Percentiles rank a stretch among this genome's conserved stretches.
phyloP scores from a whole-genome alignment of 2,329 filamentous ascomycete species.

The Paraphoma sp. region DNA sequence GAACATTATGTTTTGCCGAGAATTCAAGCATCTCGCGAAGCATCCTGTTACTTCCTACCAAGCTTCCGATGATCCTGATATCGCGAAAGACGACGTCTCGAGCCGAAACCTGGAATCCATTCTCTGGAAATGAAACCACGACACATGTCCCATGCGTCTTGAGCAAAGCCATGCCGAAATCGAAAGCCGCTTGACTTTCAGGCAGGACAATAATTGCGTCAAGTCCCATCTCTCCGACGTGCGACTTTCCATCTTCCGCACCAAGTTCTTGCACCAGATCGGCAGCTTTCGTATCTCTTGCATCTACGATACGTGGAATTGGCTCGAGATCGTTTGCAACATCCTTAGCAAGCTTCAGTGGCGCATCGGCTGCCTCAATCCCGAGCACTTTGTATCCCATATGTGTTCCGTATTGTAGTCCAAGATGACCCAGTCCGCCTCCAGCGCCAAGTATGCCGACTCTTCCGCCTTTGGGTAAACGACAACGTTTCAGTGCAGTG shows the following conservation, averaged over 20 bases:
- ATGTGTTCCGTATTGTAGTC: conserved; percentile 36
- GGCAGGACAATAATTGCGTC: conserved; percentile 57
- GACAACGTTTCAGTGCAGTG: conserved; percentile 48
- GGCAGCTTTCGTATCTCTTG: conserved; percentile 38
- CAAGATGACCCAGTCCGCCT: conserved; percentile 41
- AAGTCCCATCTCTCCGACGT: conserved; percentile 51
- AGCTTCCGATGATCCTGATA: conserved; percentile 51
- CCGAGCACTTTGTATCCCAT: conserved; percentile 48
- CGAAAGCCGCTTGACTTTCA: conserved; percentile 56
- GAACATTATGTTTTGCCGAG: conserved; percentile 44
- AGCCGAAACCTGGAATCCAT: conserved; percentile 52
- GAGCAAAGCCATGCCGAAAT: conserved; percentile 54
- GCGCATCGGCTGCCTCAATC: conserved; percentile 48
- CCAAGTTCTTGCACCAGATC: conserved; percentile 45
- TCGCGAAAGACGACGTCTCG: conserved; percentile 54
- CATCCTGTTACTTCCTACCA: conserved; percentile 52
- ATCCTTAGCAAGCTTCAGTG: conserved; percentile 44
- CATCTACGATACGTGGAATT: conserved; percentile 49
- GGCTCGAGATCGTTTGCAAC: conserved; percentile 25
- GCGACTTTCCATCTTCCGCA: conserved; percentile 42
- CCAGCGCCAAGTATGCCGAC: conserved; percentile 52
- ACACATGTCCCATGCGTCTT: conserved; percentile 56
- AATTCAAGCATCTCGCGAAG: conserved; percentile 51
- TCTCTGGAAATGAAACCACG: conserved; percentile 55
- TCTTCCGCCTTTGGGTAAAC: conserved; percentile 37